Percentiles rank a stretch among this genome's conserved stretches.
phyloP scores from a whole-genome alignment of 495 filamentous ascomycete genomes.

The Hamigera avellanea region DNA sequence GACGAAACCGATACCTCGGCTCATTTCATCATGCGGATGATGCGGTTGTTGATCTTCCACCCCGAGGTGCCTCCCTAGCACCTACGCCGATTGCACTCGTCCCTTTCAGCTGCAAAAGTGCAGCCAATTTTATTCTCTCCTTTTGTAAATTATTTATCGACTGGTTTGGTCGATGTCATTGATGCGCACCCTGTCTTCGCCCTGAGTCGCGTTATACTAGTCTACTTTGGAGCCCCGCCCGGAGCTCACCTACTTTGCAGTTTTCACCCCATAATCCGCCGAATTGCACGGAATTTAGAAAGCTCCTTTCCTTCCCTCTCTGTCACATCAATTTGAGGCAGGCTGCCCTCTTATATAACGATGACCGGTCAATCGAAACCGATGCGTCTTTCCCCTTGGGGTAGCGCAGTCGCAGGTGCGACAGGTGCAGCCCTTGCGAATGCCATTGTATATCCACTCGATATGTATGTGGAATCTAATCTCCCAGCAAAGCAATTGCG shows the following conservation, averaged over 20 bases:
- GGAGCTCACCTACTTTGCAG: no score
- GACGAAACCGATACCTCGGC: slow-evolving; percentile 23
- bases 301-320: background rate
- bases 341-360: slow-evolving; percentile 1
- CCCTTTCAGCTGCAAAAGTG: slow-evolving; percentile 9
- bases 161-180: no score
- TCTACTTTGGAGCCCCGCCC: no score
- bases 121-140: slow-evolving; percentile 3
- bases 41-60: slow-evolving; percentile 7
- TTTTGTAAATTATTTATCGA: no score
- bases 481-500: slow-evolving; percentile 1
- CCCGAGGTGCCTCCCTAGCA: slow-evolving; percentile 21
- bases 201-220: no score
- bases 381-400: slow-evolving; percentile 77
- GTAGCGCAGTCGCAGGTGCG: slow-evolving; percentile 81
- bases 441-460: slow-evolving; percentile 89
- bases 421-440: slow-evolving; percentile 92
- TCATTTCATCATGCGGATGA: slow-evolving; percentile 18
- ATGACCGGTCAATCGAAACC: slow-evolving; percentile 82
- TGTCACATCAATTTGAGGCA: background rate
- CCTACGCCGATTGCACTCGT: slow-evolving; percentile 8
- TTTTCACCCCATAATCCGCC: no score
- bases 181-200: no score
- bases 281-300: background rate
- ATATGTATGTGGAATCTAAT: slow-evolving; percentile 64